Conservation (phyloP, 768 basidiomycete genomes). For the Termitomyces sp. region DNA sequence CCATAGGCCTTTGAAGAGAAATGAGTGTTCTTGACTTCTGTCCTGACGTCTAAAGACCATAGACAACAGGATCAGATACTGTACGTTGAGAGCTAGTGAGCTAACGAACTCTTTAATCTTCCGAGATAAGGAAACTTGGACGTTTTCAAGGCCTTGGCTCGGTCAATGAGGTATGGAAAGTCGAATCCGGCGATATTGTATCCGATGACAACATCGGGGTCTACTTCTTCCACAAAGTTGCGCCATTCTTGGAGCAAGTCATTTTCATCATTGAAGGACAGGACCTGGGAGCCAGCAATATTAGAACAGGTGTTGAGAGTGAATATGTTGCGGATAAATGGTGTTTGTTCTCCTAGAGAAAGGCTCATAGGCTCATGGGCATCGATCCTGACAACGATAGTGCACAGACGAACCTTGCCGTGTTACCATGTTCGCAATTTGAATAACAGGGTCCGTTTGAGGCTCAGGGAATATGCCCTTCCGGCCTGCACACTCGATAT, state of each 20-base stretch:
- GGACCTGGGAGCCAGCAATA: slow-evolving; percentile 97
- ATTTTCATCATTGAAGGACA: slow-evolving; percentile 72
- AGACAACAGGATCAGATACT: background rate
- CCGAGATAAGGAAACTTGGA: slow-evolving; percentile 70
- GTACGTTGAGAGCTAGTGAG: background rate
- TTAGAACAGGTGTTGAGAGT: slow-evolving; percentile 91
- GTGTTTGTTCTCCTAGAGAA: slow-evolving; percentile 73
- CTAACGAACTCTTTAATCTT: slow-evolving; percentile 57
- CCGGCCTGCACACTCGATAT: slow-evolving; percentile 98
- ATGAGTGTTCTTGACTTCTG: slow-evolving; percentile 88
- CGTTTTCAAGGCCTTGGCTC: slow-evolving; percentile 78
- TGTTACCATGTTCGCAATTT: slow-evolving; percentile 99
- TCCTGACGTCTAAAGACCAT: slow-evolving; percentile 50
- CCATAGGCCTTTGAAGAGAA: slow-evolving; percentile 99
- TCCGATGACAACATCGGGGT: slow-evolving; percentile 94
- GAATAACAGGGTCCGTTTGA: slow-evolving; percentile 88
- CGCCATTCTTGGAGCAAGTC: slow-evolving; percentile 81
- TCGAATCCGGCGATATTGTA: slow-evolving; percentile 96
- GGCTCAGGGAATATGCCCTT: slow-evolving; percentile 98
- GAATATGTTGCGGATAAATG: slow-evolving; percentile 95
- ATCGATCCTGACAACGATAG: background rate
- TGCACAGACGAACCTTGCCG: slow-evolving; percentile 67
- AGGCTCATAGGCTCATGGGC: background rate
- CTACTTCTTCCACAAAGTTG: slow-evolving; percentile 83
- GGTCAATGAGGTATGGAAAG: slow-evolving; percentile 92